Percentiles rank a stretch among this genome's conserved stretches.
phyloP scores from a whole-genome alignment of 805 yeast genomes.

The Lipomyces sp. region DNA sequence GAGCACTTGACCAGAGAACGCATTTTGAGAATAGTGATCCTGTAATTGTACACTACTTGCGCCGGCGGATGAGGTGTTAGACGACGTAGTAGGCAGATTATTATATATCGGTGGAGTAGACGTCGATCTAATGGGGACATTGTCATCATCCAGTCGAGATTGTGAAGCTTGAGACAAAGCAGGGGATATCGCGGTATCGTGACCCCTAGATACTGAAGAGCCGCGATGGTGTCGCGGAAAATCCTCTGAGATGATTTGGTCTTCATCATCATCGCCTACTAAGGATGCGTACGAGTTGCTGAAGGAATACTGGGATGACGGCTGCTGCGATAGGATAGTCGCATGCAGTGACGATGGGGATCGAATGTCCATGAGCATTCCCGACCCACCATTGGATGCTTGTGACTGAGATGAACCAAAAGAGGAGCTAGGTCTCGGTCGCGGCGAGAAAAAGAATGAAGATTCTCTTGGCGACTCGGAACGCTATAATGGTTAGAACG shows the following conservation, averaged over 20 bases:
- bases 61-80: conserved; percentile 11
- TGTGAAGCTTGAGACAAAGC: conserved; percentile 29
- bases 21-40: conserved; percentile 17
- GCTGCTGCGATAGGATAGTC: conserved; percentile 10
- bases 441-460: conserved; percentile 22
- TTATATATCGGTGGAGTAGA: conserved; percentile 28
- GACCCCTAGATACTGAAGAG: conserved; percentile 4
- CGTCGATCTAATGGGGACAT: conserved; percentile 10
- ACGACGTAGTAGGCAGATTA: conserved; percentile 7
- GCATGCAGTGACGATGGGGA: conserved; percentile 20
- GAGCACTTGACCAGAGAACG: conserved; percentile 16
- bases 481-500: conserved; percentile 14
- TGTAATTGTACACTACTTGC: conserved; percentile 11
- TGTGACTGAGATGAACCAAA: conserved; percentile 23
- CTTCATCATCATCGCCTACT: conserved; percentile 19
- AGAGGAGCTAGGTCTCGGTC: conserved; percentile 24
- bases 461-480: conserved; percentile 30
- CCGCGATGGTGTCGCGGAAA: conserved; percentile 8
- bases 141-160: conserved; percentile 22
- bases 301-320: conserved; percentile 12
- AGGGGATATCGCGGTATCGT: conserved; percentile 23
- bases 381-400: conserved; percentile 11
- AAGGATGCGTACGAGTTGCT: conserved; percentile 24
- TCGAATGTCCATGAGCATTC: conserved; percentile 23
- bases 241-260: conserved; percentile 15